Conservation (phyloP, 148 eudicot genomes). For the Silene latifolia region DNA sequence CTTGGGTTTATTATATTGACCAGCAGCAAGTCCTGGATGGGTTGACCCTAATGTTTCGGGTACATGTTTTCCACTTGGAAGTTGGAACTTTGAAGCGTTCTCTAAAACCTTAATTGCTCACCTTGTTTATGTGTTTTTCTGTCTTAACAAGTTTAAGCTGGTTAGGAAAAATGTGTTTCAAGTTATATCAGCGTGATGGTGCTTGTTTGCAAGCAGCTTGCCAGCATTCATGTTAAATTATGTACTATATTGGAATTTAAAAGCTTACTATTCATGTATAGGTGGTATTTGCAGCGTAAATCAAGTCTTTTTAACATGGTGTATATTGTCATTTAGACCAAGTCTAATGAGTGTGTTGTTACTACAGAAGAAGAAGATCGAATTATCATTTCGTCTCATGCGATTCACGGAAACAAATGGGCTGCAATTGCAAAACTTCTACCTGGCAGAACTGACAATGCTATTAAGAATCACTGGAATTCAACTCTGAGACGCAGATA, state of each 20-base stretch:
- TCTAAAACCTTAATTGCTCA: not conserved
- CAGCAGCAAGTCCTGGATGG: not conserved
- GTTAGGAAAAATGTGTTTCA: not conserved
- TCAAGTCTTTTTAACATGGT: not conserved
- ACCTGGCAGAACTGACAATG: constrained; percentile 86
- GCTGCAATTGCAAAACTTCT: constrained; percentile 72
- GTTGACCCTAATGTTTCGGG: not conserved
- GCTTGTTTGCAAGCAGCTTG: not conserved
- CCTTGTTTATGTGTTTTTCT: not conserved
- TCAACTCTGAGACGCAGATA: constrained; percentile 60
- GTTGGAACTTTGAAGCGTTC: not conserved
- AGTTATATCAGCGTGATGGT: too few relatives aligned
- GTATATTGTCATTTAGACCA: not conserved
- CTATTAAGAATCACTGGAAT: constrained; percentile 92
- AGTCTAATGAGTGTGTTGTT: constrained; percentile 10
- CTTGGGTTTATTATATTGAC: not conserved
- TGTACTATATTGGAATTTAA: not conserved
- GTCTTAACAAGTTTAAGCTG: not conserved
- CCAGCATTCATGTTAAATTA: not conserved
- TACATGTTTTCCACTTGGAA: not conserved
- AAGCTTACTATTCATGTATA: not conserved
- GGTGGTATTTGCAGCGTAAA: not conserved
- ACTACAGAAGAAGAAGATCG: constrained; percentile 76
- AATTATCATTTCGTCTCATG: constrained; percentile 57
- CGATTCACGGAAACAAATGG: constrained; percentile 85